Evolutionary conservation across 2,329 filamentous ascomycete species (phyloP), one percentile per base, ranked within the genome.

Genomic region (Diatrype stigma): DNA sequence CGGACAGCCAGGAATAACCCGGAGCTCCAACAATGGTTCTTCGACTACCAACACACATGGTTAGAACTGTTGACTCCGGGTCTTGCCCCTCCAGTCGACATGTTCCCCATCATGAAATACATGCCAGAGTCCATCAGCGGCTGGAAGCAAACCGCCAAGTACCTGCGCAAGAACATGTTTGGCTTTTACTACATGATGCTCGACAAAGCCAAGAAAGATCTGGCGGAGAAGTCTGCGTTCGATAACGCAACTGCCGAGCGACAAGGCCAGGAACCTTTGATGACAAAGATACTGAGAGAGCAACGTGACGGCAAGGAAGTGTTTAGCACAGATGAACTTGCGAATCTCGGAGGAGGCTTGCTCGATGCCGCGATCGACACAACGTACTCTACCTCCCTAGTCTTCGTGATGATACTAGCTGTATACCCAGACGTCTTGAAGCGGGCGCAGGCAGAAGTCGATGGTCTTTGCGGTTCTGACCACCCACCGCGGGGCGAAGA

Each of bases 321-420:
- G 19, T 53, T 51, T 32, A 51, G 53, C 32, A 48, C 56, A 14
- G 11, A 49, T 16, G 51, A 57, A 32, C 32, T 58, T 16, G 54
- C 51, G 2, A 55, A 57, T 16, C 40, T 57, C 5, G 56, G 54
- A 6, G 56, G 55, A 3, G 50, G 53, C n/a, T 47, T 59, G 2
- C 14, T 60, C 44, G 58, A 60, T 32, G 58, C 38, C 6, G 56
- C 52, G 22, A 54, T 51, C 1, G 57, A 60, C 37, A 59, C 58
- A 3, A 58, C 57, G 6, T 49, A 45, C 3, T 45, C 45, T 14
- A n/a, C 45, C 10, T 46, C 52, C 30, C 35, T 54, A 40, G 51
- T 50, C 3, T 51, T 60, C n/a, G 21, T 60, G 26, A 50, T 56
- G 17, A 46, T 51, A 12, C 44, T 58, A 37, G 54, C 53, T 11